Evolutionary conservation across 768 basidiomycete species (phyloP), one percentile per base, ranked within the genome.

Genomic region (Erythrobasidium yunnanense): DNA sequence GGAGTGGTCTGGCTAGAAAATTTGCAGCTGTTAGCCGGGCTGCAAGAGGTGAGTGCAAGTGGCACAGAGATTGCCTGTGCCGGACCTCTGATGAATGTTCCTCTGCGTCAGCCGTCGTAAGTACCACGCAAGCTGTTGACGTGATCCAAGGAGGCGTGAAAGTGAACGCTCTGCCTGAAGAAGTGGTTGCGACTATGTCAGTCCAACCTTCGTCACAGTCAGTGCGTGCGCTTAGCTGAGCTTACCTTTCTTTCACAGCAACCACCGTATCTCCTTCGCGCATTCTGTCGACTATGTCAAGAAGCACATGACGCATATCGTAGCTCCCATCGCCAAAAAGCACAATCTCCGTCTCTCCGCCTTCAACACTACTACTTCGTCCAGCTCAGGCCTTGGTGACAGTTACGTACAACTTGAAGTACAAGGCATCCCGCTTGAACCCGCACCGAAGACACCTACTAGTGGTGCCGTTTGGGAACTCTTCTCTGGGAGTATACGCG

Each of bases 141-240:
- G 38, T 57, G 54, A 35, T 66, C 25, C 15, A 4, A 2, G 56
- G 54, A 7, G 65, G 65, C 15, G 56, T 56, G 2, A 66, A 66
- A 35, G 54, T 56, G 22, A 66, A 66, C 25, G 65, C 65, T 4
- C 29, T 66, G 51, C 62, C 62, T 18, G 62, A 65, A 27, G 5
- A 38, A n/a, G 42, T 42, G 5, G 17, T 18, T 15, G 20, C 42
- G 33, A 22, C 20, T 8, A 38, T 57, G 55, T 42, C n/a, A n/a
- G 38, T 42, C 38, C 38, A 11, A 42, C 38, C 11, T 30, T 55
- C 6, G 49, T 50, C 49, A 50, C 49, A 5, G 22, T 18, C 49
- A 18, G 5, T 5, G 18, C 29, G 49, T 50, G 18, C 11, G 49
- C n/a, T n/a, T n/a, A n/a, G 38, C 38, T 11, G 11, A 11, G 38